phyloP scores from a whole-genome alignment of 345 rosid species.

The Leavenworthia alabamica region DNA sequence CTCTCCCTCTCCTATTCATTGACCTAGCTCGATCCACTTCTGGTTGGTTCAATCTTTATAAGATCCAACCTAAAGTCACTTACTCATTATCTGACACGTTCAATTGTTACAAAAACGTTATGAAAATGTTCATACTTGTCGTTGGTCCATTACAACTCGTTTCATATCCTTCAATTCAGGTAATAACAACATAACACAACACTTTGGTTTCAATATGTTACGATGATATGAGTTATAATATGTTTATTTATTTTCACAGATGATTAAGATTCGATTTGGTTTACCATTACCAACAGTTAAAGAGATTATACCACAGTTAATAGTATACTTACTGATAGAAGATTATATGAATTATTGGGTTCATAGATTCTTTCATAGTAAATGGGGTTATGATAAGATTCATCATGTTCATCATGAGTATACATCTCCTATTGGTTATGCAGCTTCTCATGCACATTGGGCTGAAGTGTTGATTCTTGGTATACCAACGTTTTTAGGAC shows the following conservation, averaged over 20 bases:
- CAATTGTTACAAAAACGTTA: slow-evolving; percentile 71
- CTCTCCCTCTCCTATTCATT: slow-evolving; percentile 54
- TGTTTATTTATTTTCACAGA: slow-evolving; percentile 27
- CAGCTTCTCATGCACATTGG: slow-evolving; percentile 96
- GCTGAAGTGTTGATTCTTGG: slow-evolving; percentile 81
- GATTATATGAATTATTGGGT: slow-evolving; percentile 89
- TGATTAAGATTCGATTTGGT: slow-evolving; percentile 60
- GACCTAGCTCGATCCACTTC: slow-evolving; percentile 42
- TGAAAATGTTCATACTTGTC: slow-evolving; percentile 59
- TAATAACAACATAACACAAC: background rate
- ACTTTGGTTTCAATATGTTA: background rate
- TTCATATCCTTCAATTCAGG: slow-evolving; percentile 81
- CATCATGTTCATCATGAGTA: slow-evolving; percentile 87
- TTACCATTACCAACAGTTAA: slow-evolving; percentile 69
- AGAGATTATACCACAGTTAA: slow-evolving; percentile 62
- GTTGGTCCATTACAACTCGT: slow-evolving; percentile 87
- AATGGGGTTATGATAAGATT: slow-evolving; percentile 93
- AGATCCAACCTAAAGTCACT: slow-evolving; percentile 86
- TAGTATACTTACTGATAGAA: slow-evolving; percentile 73
- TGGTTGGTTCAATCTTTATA: slow-evolving; percentile 44
- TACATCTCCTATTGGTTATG: slow-evolving; percentile 72
- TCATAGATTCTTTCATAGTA: slow-evolving; percentile 71
- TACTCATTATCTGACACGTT: slow-evolving; percentile 52
- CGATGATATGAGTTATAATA: background rate
- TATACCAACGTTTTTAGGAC: slow-evolving; percentile 87